A percentile compares a stretch with the other conserved stretches of the same genome.
These are phyloP conservation scores for Microthyrium microscopicum DNA, from an alignment of 2,329 filamentous ascomycete species.

Conservation along the genomic window DNA sequence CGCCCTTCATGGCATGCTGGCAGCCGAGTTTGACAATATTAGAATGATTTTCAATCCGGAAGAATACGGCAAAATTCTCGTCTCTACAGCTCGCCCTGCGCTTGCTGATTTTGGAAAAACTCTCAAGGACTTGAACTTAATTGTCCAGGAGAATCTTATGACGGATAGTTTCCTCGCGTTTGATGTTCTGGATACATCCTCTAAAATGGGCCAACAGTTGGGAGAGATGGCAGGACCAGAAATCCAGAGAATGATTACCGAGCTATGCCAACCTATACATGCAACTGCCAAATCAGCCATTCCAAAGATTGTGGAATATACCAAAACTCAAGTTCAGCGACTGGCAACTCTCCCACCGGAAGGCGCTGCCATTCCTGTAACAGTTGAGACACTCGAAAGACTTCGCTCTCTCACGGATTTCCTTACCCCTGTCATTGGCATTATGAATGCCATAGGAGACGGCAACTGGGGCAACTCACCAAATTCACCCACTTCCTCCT, in stretches of 20 bases:
- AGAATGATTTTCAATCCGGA: constrained; percentile 72
- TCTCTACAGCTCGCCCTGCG: constrained; percentile 59
- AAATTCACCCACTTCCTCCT: constrained; percentile 21
- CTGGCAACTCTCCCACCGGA: constrained; percentile 59
- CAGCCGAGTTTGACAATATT: constrained; percentile 82
- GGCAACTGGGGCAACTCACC: constrained; percentile 53
- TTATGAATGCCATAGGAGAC: constrained; percentile 83
- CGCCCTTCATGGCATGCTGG: constrained; percentile 72
- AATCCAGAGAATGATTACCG: constrained; percentile 65
- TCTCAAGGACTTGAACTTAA: constrained; percentile 70
- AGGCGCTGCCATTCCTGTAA: constrained; percentile 60
- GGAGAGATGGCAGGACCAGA: constrained; percentile 66
- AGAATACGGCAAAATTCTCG: constrained; percentile 67
- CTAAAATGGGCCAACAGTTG: constrained; percentile 59
- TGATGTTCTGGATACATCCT: constrained; percentile 84
- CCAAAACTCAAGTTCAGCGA: constrained; percentile 48
- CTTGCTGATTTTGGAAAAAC: constrained; percentile 74
- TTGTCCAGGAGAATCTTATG: constrained; percentile 70
- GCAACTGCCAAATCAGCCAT: constrained; percentile 85
- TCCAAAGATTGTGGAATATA: constrained; percentile 69
- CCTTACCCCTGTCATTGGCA: constrained; percentile 67
- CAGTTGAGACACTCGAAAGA: constrained; percentile 70
- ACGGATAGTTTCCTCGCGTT: constrained; percentile 93
- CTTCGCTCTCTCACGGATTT: constrained; percentile 79
- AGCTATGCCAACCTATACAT: constrained; percentile 73